Evolutionary conservation across 495 filamentous ascomycete genomes (phyloP).

Genomic region (Neurospora sp.): DNA sequence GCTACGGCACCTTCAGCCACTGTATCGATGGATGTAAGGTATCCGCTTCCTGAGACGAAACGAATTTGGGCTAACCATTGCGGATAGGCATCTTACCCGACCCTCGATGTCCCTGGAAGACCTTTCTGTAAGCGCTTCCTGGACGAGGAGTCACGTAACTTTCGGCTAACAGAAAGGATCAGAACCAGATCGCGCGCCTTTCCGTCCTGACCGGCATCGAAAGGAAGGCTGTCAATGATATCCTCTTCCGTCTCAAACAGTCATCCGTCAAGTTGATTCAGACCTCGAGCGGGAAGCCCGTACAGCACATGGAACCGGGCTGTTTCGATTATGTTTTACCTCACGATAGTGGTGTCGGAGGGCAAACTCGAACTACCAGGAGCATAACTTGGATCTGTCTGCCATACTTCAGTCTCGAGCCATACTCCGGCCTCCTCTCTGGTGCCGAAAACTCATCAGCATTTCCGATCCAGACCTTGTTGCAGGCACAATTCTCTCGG

Average conservation of each 20-base stretch:
- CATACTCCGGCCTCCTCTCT: constrained; percentile 19
- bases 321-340: constrained; percentile 16
- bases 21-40: not conserved
- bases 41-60: not conserved
- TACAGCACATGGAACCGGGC: constrained; percentile 22
- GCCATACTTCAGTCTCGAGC: constrained; percentile 30
- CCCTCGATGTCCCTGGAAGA: not conserved
- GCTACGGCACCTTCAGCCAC: not conserved
- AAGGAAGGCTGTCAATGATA: not conserved
- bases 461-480: constrained; percentile 25
- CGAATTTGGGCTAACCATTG: not conserved
- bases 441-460: constrained; percentile 12
- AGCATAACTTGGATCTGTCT: constrained; percentile 26
- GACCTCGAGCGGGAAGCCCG: constrained; percentile 12
- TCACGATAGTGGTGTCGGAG: constrained; percentile 10
- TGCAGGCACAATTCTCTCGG: constrained; percentile 26
- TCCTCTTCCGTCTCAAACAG: not conserved
- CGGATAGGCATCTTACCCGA: not conserved
- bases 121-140: not conserved
- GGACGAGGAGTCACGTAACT: not conserved
- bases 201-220: not conserved
- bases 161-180: not conserved
- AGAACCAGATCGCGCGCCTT: not conserved
- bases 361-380: constrained; percentile 6
- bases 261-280: constrained; percentile 19